Evolutionary conservation across 2,329 filamentous ascomycete genomes (phyloP), one percentile per base, ranked within the genome.

Genomic region (Phyllosticta capitalensis): DNA sequence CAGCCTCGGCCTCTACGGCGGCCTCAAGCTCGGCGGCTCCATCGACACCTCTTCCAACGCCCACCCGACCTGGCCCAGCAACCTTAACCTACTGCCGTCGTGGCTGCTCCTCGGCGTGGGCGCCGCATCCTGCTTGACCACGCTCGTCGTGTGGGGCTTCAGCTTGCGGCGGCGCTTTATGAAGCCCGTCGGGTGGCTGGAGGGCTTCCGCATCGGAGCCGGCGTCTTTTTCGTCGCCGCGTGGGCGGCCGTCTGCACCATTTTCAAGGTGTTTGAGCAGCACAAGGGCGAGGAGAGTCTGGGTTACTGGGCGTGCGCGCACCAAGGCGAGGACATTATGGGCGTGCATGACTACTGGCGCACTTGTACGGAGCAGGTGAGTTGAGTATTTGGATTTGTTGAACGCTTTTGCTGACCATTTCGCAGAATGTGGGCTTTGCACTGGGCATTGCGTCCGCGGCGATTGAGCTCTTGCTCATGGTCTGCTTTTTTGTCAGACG

Each of bases 191-290:
- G 49, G 24, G 54, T 52, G 54, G 22, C 38, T 61, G 1, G 51
- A 26, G 1, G 50, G 33, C 6, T 54, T 62, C 59, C 24, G 66
- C 59, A 14, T 62, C 30, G 22, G 64, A 10, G 55, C 54, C 9
- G 64, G 63, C 68, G 17, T 61, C 12, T 53, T 61, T 19, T 54
- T 54, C 38, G 38, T 61, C 20, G 74, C 14, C 64, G 71, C 61
- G 53, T 68, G 6, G 63, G 64, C 63, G 10, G 56, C 58, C 51
- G 57, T 24, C 17, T 60, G 61, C 9, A 62, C 60, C 0, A 74
- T 65, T 58, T 55, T 67, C 62, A 57, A 65, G 65, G 19, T 53
- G 19, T 61, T 61, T 14, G 55, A 54, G 54, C 20, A 51, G 9
- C 33, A 22, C 5, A 20, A 19, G 0, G 49, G 48, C 6, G 54